Base-by-base conservation (phyloP, 139 green algal genomes). In the Prasinococcaceae sp. region DNA sequence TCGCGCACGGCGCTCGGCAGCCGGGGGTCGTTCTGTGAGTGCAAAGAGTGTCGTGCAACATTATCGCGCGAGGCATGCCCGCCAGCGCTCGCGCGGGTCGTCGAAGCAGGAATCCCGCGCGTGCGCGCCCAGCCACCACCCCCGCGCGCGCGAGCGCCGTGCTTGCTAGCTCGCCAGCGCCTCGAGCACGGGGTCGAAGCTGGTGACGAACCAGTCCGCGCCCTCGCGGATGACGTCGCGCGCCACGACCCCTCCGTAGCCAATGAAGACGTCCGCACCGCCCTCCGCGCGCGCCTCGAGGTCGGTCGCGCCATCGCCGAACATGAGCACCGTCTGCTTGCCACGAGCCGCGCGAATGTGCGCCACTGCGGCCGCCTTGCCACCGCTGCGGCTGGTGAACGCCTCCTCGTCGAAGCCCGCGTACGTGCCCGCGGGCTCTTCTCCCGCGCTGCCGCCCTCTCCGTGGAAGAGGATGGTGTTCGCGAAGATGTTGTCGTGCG, bases 261-360 rank as follows among this genome's bases (percentile, higher is more conserved):
- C 86, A n/a, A 98, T 83, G 53, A 98, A 95, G 0, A 92, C 61
- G 35, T 87, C 76, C 0, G 90, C 90, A 2, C 74, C 90, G 8
- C 84, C 83, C 26, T 75, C 68, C 25, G 61, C 45, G 1, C 79
- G 65, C 3, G 90, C 90, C 63, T 99, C 92, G 17, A 86, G 33
- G 56, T 99, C 92, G 0, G 92, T 99, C 1, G 84, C 87, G 22
- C 92, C 92, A 52, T 99, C 92, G 1, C 92, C 92, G 8, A 99
- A 70, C 83, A 94, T 94, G 1, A 94, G 78, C 9, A 97, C 54
- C 1, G 23, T 57, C 17, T 70, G 43, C 60, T 80, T 80, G 4
- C 71, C 73, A 40, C 81, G 61, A 23, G 72, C 61, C 5, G 79
- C 73, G 71, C 82, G 83, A 32, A 98, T 85, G 28, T 85, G 63